These are phyloP conservation scores for Astragalus glycyphyllos DNA, from an alignment of 306 rosid genomes.

Conservation along the genomic window DNA sequence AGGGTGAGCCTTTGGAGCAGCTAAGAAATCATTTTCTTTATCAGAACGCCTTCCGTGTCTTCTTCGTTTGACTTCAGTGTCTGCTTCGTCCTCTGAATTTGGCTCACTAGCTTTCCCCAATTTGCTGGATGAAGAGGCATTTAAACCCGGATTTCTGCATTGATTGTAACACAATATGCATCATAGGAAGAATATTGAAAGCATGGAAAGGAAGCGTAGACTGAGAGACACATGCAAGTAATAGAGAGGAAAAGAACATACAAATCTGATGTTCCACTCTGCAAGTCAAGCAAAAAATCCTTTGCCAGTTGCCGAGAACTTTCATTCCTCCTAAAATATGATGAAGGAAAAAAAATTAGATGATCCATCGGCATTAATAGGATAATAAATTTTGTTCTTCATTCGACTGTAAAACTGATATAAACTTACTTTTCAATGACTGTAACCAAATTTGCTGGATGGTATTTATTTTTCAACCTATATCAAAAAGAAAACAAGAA, in stretches of 20 bases:
- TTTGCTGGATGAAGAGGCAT: slow-evolving; percentile 67
- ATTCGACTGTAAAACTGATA: slow-evolving; percentile 27
- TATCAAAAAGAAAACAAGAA: slow-evolving; percentile 39
- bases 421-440: slow-evolving; percentile 82
- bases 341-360: slow-evolving; percentile 27
- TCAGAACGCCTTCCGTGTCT: slow-evolving; percentile 73
- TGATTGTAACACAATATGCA: slow-evolving; percentile 38
- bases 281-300: slow-evolving; percentile 87
- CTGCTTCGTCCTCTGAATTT: slow-evolving; percentile 91
- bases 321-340: slow-evolving; percentile 86
- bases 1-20: slow-evolving; percentile 88
- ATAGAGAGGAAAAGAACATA: slow-evolving; percentile 49
- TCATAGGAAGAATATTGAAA: slow-evolving; percentile 25
- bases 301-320: slow-evolving; percentile 81
- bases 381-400: slow-evolving; percentile 23
- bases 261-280: slow-evolving; percentile 86
- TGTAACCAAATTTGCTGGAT: slow-evolving; percentile 86
- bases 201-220: slow-evolving; percentile 15
- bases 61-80: slow-evolving; percentile 70
- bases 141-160: slow-evolving; percentile 81
- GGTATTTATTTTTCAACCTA: slow-evolving; percentile 97
- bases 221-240: background rate
- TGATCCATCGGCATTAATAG: slow-evolving; percentile 21
- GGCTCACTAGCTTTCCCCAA: slow-evolving; percentile 79
- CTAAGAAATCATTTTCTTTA: slow-evolving; percentile 77